A percentile compares a stretch with the other conserved stretches of the same genome.
Conservation (phyloP, 2,329 filamentous ascomycete species). For the Thermoascus crustaceus region DNA sequence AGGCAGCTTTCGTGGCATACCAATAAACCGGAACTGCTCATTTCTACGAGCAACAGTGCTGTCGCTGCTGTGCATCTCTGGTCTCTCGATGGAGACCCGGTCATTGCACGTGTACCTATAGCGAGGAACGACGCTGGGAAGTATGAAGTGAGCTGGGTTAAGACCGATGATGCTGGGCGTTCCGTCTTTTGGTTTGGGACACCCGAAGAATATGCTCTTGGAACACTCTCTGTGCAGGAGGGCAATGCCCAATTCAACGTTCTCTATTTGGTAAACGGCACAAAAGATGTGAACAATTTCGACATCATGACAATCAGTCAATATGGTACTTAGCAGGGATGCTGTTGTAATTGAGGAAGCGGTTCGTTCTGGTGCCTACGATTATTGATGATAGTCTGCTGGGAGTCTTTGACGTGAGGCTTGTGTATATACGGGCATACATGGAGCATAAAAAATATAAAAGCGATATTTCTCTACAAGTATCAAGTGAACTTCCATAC, state of each 20-base stretch:
- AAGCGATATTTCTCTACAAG: too few relatives aligned
- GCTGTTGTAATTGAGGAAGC: too few relatives aligned
- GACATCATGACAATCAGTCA: background rate
- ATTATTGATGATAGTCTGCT: too few relatives aligned
- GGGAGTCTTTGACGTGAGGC: too few relatives aligned
- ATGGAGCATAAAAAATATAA: too few relatives aligned
- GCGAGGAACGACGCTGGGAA: constrained; percentile 25
- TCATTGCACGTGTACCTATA: constrained; percentile 24
- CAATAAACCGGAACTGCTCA: constrained; percentile 27
- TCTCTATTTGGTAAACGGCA: constrained; percentile 21
- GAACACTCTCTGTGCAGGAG: constrained; percentile 19
- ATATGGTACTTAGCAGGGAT: background rate
- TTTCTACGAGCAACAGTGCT: constrained; percentile 28
- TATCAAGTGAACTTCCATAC: background rate
- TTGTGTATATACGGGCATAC: too few relatives aligned
- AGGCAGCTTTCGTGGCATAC: constrained; percentile 35
- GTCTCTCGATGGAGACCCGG: constrained; percentile 21
- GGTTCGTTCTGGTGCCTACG: too few relatives aligned
- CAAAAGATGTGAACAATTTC: constrained; percentile 2
- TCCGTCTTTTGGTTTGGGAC: constrained; percentile 29
- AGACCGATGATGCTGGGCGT: constrained; percentile 12
- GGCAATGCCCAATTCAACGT: constrained; percentile 18
- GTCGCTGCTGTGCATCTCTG: constrained; percentile 26
- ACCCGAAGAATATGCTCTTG: constrained; percentile 26
- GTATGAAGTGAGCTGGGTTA: constrained; percentile 28